phyloP scores from a whole-genome alignment of 2,329 filamentous ascomycete species.

The Fusarium ambrosium region DNA sequence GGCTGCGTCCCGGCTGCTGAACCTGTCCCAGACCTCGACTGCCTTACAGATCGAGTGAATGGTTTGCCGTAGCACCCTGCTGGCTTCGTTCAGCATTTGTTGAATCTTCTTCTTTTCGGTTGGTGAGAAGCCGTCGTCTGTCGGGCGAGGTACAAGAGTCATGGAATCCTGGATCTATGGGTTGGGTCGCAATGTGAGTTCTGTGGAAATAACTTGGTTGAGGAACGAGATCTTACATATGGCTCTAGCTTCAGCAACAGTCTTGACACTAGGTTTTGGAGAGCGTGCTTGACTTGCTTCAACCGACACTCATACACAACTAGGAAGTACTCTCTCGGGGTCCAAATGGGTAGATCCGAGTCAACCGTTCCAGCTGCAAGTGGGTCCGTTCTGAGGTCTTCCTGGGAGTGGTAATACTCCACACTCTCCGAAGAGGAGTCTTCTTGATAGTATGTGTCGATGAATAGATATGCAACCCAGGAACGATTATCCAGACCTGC shows the following conservation, averaged over 20 bases:
- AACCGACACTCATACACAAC: slow-evolving; percentile 6
- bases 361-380: background rate
- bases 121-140: rapidly evolving
- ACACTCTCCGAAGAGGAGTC: background rate
- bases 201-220: background rate
- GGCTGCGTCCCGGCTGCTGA: background rate
- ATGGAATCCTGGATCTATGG: background rate
- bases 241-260: background rate
- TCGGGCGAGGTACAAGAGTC: rapidly evolving
- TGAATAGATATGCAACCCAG: slow-evolving; percentile 3
- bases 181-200: background rate
- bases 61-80: background rate
- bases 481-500: slow-evolving; percentile 5
- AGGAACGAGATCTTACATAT: background rate
- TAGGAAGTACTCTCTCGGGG: slow-evolving; percentile 6
- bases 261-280: background rate
- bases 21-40: background rate
- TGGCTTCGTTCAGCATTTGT: background rate
- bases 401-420: background rate
- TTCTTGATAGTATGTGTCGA: slow-evolving; percentile 1
- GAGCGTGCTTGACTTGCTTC: slow-evolving; percentile 4
- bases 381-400: background rate
- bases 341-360: background rate
- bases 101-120: background rate
- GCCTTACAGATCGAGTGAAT: background rate